These are phyloP conservation scores for Fistulina hepatica DNA, from an alignment of 1,284 basidiomycete genomes.

Conservation along the genomic window DNA sequence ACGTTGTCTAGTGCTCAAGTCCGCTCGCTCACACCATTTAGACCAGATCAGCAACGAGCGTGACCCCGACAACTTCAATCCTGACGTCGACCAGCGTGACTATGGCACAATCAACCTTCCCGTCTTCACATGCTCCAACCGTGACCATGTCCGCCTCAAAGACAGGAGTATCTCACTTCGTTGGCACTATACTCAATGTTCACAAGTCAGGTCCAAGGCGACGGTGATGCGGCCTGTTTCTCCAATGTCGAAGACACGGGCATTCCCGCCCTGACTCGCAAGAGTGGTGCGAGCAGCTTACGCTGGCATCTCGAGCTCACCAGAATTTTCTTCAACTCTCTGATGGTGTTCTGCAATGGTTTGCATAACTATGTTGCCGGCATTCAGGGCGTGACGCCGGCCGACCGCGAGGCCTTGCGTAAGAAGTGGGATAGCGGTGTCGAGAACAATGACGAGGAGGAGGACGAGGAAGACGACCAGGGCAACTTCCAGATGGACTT, in stretches of 20 bases:
- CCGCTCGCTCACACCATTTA: no score
- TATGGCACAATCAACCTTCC: constrained; percentile 27
- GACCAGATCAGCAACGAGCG: constrained; percentile 44
- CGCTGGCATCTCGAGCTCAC: constrained; percentile 43
- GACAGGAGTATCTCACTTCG: no score
- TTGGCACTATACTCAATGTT: no score
- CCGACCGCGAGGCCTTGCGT: constrained; percentile 37
- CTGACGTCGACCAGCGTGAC: constrained; percentile 36
- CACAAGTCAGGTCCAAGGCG: constrained; percentile 47
- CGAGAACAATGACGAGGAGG: constrained; percentile 16
- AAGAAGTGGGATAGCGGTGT: constrained; percentile 32
- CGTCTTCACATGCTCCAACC: constrained; percentile 49
- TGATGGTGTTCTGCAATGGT: constrained; percentile 37
- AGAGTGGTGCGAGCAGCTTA: constrained; percentile 47
- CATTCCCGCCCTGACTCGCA: constrained; percentile 46
- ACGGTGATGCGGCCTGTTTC: constrained; percentile 48
- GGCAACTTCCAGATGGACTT: constrained; percentile 2
- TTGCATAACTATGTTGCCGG: constrained; percentile 39
- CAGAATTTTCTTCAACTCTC: constrained; percentile 35
- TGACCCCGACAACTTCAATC: constrained; percentile 46
- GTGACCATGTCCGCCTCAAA: constrained; percentile 47
- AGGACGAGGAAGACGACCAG: constrained; percentile 14
- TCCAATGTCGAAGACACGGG: constrained; percentile 41
- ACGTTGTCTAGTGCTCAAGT: no score
- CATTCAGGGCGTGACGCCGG: constrained; percentile 37